Evolutionary conservation across 805 yeast species (phyloP).

Genomic region (Barnettozyma vustinii): DNA sequence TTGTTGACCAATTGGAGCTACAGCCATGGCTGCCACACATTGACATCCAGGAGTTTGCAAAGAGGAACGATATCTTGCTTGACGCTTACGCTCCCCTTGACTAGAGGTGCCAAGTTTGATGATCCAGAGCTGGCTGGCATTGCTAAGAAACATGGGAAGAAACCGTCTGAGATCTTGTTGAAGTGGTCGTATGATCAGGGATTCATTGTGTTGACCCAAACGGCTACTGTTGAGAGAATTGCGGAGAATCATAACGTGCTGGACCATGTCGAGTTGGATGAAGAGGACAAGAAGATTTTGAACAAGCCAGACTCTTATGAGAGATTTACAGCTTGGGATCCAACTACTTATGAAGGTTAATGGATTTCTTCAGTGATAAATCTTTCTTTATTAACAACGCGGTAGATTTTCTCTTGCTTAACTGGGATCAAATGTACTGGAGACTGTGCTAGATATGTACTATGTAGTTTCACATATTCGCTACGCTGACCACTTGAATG

Average conservation of each 20-base stretch:
- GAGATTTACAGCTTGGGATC: conserved; percentile 20
- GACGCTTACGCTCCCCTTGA: conserved; percentile 82
- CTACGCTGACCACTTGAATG: too few species aligned
- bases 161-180: conserved; percentile 17
- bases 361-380: too few species aligned
- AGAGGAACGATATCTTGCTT: conserved; percentile 47
- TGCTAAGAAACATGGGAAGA: conserved; percentile 34
- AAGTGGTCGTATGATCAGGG: conserved; percentile 23
- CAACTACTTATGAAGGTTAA: conserved; percentile 11
- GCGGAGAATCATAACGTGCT: conserved; percentile 14
- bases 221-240: conserved; percentile 16
- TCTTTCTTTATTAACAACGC: too few species aligned
- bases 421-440: too few species aligned
- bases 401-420: too few species aligned
- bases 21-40: conserved; percentile 78
- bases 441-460: too few species aligned
- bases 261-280: conserved; percentile 22
- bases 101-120: conserved; percentile 51
- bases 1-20: conserved; percentile 73
- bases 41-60: conserved; percentile 58
- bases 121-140: conserved; percentile 49
- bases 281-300: conserved; percentile 16
- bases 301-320: conserved; percentile 18
- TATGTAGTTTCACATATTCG: too few species aligned
- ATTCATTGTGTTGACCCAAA: conserved; percentile 20